phyloP scores from a whole-genome alignment of 2,329 filamentous ascomycete species.

The Escovopsis sp. region DNA sequence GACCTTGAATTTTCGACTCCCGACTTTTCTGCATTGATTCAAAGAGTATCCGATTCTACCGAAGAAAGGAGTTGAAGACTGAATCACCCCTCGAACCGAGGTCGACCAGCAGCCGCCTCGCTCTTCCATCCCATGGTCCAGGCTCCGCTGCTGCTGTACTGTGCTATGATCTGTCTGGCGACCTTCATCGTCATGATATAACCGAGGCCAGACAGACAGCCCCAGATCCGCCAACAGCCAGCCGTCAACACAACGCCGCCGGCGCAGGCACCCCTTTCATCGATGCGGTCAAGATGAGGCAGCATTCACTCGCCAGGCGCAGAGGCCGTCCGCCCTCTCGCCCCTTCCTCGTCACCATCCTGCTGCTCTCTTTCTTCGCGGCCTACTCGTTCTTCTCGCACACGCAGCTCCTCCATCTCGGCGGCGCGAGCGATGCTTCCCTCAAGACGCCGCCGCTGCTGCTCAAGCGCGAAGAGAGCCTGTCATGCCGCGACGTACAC shows the following conservation, averaged over 20 bases:
- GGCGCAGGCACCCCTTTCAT: neutral
- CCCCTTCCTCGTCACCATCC: slow-evolving; percentile 32
- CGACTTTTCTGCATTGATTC: too few relatives aligned
- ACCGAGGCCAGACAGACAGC: neutral
- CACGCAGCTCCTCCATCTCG: slow-evolving; percentile 6
- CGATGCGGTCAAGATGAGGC: slow-evolving; percentile 4
- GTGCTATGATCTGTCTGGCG: neutral
- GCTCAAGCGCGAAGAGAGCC: slow-evolving; percentile 15
- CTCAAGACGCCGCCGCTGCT: slow-evolving; percentile 6
- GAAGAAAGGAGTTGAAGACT: too few relatives aligned
- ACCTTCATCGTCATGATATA: neutral
- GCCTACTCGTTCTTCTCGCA: slow-evolving; percentile 24
- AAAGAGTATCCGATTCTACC: too few relatives aligned
- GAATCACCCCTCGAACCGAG: too few relatives aligned
- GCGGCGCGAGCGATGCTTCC: slow-evolving; percentile 1
- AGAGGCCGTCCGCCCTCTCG: slow-evolving; percentile 26
- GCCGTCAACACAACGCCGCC: neutral
- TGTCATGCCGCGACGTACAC: slow-evolving; percentile 67
- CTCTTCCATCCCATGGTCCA: neutral
- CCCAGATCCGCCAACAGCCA: neutral
- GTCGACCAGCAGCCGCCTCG: too few relatives aligned
- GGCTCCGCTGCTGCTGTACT: neutral
- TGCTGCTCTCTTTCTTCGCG: slow-evolving; percentile 30
- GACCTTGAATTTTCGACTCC: too few relatives aligned
- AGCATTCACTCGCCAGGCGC: slow-evolving; percentile 7